These are phyloP conservation scores for Fraxinus floribunda DNA, from an alignment of 305 asterid genomes.

Conservation along the genomic window DNA sequence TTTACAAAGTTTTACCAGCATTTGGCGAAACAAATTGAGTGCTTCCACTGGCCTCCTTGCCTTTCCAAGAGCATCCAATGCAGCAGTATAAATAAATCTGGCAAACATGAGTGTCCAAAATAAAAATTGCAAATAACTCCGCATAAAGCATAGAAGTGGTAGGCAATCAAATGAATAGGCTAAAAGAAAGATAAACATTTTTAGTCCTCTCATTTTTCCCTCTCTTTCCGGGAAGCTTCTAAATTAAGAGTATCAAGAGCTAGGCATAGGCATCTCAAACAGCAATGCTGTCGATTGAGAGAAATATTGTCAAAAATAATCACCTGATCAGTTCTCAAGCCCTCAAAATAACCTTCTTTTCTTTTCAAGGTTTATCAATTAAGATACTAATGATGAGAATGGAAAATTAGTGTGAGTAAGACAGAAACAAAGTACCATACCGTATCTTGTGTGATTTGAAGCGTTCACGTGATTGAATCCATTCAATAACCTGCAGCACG, in stretches of 20 bases:
- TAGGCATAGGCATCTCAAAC: constrained; percentile 1
- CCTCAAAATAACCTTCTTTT: not conserved
- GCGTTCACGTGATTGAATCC: constrained; percentile 85
- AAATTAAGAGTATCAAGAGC: not conserved
- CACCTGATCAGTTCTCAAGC: not conserved
- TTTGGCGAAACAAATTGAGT: constrained; percentile 67
- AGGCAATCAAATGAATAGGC: not conserved
- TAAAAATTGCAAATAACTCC: not conserved
- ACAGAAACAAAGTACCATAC: constrained; percentile 29
- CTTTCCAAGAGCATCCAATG: constrained; percentile 83
- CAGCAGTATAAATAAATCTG: constrained; percentile 78
- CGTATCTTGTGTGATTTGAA: constrained; percentile 75
- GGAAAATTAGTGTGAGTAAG: not conserved
- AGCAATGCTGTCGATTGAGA: not conserved
- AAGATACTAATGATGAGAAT: not conserved
- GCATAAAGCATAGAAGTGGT: not conserved
- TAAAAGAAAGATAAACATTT: not conserved
- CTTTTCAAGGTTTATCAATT: constrained; percentile 9
- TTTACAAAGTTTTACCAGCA: constrained; percentile 60
- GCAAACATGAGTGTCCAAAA: constrained; percentile 13
- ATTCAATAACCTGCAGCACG: constrained; percentile 90
- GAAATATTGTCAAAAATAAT: not conserved
- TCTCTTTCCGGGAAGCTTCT: not conserved
- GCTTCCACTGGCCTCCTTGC: constrained; percentile 96
- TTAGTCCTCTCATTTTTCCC: not conserved